phyloP scores from a whole-genome alignment of 2,329 filamentous ascomycete species.

The Ophiostoma pallidulum region DNA sequence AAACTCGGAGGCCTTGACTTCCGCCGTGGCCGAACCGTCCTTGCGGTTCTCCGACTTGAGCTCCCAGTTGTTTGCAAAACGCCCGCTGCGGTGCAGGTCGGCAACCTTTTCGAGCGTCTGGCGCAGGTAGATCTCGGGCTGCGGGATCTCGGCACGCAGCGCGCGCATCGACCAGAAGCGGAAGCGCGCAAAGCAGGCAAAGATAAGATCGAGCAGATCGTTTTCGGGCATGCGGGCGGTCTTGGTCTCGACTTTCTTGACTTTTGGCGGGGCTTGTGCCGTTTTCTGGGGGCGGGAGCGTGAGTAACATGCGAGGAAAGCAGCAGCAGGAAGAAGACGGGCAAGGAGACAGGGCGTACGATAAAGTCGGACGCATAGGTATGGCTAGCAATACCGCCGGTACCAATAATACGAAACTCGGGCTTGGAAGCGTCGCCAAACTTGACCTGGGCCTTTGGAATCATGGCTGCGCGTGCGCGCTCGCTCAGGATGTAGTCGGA shows the following conservation, averaged over 20 bases:
- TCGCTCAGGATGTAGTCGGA: conserved; percentile 52
- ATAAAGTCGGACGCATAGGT: conserved; percentile 43
- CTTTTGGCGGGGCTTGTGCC: conserved; percentile 36
- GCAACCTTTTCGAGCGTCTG: conserved; percentile 77
- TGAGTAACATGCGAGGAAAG: background rate
- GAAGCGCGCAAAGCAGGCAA: conserved; percentile 73
- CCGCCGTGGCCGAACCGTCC: conserved; percentile 42
- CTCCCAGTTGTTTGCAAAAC: conserved; percentile 79
- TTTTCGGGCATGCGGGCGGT: conserved; percentile 81
- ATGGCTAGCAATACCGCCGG: conserved; percentile 41
- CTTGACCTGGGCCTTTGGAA: conserved; percentile 47
- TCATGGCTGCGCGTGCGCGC: conserved; percentile 49
- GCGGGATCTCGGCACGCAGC: conserved; percentile 64
- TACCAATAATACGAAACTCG: conserved; percentile 44
- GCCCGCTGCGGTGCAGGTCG: conserved; percentile 69
- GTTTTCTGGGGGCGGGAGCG: no score
- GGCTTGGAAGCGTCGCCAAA: conserved; percentile 42
- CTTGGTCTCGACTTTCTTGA: conserved; percentile 66
- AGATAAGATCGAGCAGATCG: conserved; percentile 78
- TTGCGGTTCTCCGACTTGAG: conserved; percentile 59
- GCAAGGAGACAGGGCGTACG: conserved; percentile 36
- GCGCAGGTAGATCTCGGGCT: conserved; percentile 90
- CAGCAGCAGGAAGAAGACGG: background rate
- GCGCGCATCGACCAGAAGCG: conserved; percentile 92
- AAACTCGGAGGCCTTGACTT: conserved; percentile 36